Base-by-base conservation (phyloP, 306 rosid genomes). In the Glycine soja region DNA sequence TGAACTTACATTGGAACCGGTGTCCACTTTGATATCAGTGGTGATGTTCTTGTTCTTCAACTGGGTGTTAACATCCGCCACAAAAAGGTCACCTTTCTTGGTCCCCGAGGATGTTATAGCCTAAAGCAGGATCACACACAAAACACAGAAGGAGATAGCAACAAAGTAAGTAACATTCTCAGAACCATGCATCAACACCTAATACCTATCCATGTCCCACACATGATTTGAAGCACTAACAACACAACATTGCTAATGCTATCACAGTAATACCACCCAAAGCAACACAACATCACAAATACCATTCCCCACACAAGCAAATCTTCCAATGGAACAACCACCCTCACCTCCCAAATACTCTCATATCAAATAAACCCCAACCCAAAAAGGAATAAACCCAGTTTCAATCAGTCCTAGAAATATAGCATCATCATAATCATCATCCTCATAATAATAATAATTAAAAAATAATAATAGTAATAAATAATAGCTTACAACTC, bases 11-110 rank as follows among this genome's bases (percentile, higher is more conserved):
- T 91, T 92, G 68, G 98, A 88, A 81, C 56, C 80, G 0, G 97
- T 87, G 88, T 91, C 98, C 67, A 94, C 97, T 90, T 92, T 94
- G 91, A 94, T 66, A 82, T 92, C 98, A 10, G 96, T 85, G 11
- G 98, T 94, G 85, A 94, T 15, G 68, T 94, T 94, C 72, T 75
- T 90, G 85, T 86, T 89, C 91, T 91, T 92, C 89, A 94, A 77
- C 70, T 94, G 96, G 61, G 97, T 91, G 59, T 87, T 94, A 53
- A 94, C 88, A 87, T 94, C 98, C 81, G 89, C 98, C 64, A 91
- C 50, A 81, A 92, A 86, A 36, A 85, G 51, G 5, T 92, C 97
- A 45, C 97, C 98, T 71, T 85, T 94, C 86, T 85, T 92, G 14
- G 85, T 90, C 68, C 94, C 92, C 11, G 98, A 76, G n/a, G 97